Evolutionary conservation across 2,329 filamentous ascomycete species (phyloP).

Genomic region (Metarhizium rileyi): DNA sequence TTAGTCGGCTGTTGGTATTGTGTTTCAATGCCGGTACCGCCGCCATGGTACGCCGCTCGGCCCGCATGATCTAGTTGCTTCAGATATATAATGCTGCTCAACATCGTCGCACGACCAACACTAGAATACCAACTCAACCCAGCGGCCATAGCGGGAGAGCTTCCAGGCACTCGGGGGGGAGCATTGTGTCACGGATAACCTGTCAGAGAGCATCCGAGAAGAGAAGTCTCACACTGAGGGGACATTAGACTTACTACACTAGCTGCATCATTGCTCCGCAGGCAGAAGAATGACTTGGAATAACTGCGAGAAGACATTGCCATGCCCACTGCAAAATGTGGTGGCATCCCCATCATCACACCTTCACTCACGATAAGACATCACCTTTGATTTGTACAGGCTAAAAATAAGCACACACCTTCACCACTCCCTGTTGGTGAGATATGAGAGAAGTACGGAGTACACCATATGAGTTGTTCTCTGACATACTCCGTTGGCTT

Average conservation of each 20-base stretch:
- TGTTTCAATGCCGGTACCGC: not conserved
- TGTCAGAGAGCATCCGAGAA: not conserved
- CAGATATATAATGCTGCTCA: not conserved
- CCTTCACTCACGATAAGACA: not conserved
- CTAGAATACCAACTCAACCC: not conserved
- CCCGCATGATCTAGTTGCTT: not conserved
- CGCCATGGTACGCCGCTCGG: not conserved
- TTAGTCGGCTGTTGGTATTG: not conserved
- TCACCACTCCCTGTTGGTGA: not conserved
- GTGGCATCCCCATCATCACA: not conserved
- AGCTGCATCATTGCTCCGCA: not conserved
- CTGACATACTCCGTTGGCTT: not conserved
- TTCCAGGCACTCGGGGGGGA: not conserved
- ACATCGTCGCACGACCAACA: not conserved
- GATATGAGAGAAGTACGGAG: not conserved
- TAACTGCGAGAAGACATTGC: not conserved
- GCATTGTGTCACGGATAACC: not conserved
- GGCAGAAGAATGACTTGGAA: no score
- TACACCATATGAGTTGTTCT: not conserved
- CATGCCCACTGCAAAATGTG: not conserved
- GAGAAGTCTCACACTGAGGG: conserved; percentile 3
- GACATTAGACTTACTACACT: not conserved
- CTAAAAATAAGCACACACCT: not conserved
- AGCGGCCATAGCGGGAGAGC: not conserved
- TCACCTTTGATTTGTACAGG: not conserved